A percentile compares a stretch with the other conserved stretches of the same genome.
Conservation (phyloP, 2,329 filamentous ascomycete species). For the Hypomyces perniciosus region DNA sequence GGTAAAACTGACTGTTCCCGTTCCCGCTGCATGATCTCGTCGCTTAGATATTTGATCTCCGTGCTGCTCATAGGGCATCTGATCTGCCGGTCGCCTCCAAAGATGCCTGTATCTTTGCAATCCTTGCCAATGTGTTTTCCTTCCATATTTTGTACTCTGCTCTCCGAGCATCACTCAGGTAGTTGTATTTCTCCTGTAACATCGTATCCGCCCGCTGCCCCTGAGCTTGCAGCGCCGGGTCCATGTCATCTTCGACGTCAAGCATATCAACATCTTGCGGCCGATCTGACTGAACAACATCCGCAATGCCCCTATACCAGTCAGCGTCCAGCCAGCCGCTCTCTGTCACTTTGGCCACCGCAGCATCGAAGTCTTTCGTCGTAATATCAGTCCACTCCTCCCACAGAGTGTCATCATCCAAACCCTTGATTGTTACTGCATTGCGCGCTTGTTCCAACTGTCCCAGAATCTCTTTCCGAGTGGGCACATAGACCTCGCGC, state of each 20-base stretch:
- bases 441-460: constrained; percentile 36
- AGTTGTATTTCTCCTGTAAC: constrained; percentile 71
- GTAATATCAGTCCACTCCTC: constrained; percentile 45
- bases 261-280: constrained; percentile 31
- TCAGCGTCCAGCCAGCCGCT: constrained; percentile 53
- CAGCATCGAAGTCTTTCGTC: constrained; percentile 53
- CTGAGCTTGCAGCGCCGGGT: constrained; percentile 29
- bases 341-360: constrained; percentile 53
- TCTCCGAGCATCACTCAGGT: constrained; percentile 57
- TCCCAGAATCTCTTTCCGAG: constrained; percentile 41
- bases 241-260: constrained; percentile 26
- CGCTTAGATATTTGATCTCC: not conserved
- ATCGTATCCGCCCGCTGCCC: constrained; percentile 57
- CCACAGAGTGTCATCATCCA: constrained; percentile 46
- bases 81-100: constrained; percentile 20
- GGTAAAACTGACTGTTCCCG: not conserved
- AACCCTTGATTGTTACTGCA: constrained; percentile 31
- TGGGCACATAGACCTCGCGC: constrained; percentile 38
- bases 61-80: constrained; percentile 3
- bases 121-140: constrained; percentile 48
- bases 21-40: not conserved
- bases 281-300: constrained; percentile 37
- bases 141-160: constrained; percentile 62
- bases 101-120: constrained; percentile 38
- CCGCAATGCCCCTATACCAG: constrained; percentile 57